Conservation (phyloP, 306 rosid genomes). For the Cyamopsis tetragonoloba region DNA sequence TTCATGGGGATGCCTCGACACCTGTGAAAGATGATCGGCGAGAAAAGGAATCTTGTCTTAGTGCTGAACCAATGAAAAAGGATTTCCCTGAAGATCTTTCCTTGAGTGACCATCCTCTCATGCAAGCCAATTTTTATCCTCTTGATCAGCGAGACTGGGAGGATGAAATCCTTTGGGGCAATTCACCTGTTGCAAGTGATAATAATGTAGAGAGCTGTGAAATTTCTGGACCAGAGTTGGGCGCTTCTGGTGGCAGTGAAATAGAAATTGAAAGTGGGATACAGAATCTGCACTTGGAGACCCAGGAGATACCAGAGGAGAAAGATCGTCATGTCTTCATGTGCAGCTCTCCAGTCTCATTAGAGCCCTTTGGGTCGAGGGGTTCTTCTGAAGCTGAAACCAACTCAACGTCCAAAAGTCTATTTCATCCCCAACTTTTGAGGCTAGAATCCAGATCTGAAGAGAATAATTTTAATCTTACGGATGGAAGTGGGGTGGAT, state of each 20-base stretch:
- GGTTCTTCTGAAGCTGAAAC: constrained; percentile 38
- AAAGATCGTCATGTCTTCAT: constrained; percentile 29
- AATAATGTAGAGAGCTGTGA: constrained; percentile 52
- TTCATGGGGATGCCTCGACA: constrained; percentile 42
- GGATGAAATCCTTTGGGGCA: constrained; percentile 77
- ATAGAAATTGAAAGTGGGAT: constrained; percentile 44
- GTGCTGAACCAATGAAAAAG: constrained; percentile 71
- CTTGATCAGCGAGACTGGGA: constrained; percentile 96
- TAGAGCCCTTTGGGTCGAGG: constrained; percentile 63
- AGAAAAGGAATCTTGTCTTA: constrained; percentile 44
- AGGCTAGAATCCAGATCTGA: constrained; percentile 62
- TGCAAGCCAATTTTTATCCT: constrained; percentile 51
- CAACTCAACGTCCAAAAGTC: constrained; percentile 34
- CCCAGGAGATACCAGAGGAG: constrained; percentile 35
- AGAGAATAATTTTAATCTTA: constrained; percentile 36
- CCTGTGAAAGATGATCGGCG: constrained; percentile 32
- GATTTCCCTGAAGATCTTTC: constrained; percentile 31
- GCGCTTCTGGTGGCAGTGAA: constrained; percentile 47
- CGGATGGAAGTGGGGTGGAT: constrained; percentile 41
- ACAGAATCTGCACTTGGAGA: constrained; percentile 32
- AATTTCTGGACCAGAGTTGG: constrained; percentile 58
- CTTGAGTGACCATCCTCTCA: constrained; percentile 35
- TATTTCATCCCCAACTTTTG: constrained; percentile 83
- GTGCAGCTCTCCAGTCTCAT: constrained; percentile 39
- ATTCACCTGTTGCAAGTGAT: constrained; percentile 59